Conservation (phyloP, 805 yeast genomes). For the Schwanniomyces pseudopolymorphus region DNA sequence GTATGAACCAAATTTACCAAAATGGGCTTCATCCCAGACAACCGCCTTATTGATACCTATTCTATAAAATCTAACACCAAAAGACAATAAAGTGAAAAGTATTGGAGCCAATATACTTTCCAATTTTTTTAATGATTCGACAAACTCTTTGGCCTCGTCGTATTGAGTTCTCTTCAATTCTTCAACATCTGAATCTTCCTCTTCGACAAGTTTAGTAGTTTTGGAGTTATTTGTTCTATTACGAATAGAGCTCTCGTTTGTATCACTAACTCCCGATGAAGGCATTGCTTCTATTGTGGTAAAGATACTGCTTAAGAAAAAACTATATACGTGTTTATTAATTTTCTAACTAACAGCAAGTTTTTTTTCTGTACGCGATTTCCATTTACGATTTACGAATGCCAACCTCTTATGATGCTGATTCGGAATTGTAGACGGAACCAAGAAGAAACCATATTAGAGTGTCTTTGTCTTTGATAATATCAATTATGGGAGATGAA, state of each 20-base stretch:
- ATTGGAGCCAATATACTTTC: slow-evolving; percentile 54
- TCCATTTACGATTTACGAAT: background rate
- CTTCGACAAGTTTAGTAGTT: slow-evolving; percentile 3
- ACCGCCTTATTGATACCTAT: slow-evolving; percentile 59
- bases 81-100: slow-evolving; percentile 65
- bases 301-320: background rate
- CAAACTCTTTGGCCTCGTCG: slow-evolving; percentile 27
- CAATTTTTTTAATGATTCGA: slow-evolving; percentile 24
- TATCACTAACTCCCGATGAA: slow-evolving; percentile 18
- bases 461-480: background rate
- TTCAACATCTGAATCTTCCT: slow-evolving; percentile 12
- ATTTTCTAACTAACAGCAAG: background rate
- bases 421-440: slow-evolving; percentile 7
- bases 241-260: slow-evolving; percentile 18
- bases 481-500: background rate
- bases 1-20: slow-evolving; percentile 82
- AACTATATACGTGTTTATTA: background rate
- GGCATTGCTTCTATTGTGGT: slow-evolving; percentile 14
- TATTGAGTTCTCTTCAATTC: slow-evolving; percentile 19
- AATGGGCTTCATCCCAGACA: slow-evolving; percentile 91
- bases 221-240: slow-evolving; percentile 11
- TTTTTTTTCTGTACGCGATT: slow-evolving; percentile 2
- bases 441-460: slow-evolving; percentile 15
- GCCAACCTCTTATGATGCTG: background rate
- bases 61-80: slow-evolving; percentile 61